Conservation (phyloP, 768 basidiomycete genomes). For the Leccinum rimulosum region DNA sequence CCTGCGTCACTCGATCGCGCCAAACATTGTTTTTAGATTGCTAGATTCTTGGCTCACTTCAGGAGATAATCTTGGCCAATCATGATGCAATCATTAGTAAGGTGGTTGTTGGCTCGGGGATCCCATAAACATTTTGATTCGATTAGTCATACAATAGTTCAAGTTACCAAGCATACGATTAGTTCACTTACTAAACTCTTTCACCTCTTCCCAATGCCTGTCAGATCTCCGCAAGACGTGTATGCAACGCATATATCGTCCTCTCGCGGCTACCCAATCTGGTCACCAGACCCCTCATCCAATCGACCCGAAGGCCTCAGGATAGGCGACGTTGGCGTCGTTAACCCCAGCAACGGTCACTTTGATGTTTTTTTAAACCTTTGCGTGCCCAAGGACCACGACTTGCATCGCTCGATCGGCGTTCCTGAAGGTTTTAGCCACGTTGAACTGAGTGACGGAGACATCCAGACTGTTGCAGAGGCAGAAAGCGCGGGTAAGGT, state of each 20-base stretch:
- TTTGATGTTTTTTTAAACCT: constrained; percentile 42
- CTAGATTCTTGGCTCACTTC: neutral
- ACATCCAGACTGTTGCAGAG: constrained; percentile 12
- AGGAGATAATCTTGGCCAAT: neutral
- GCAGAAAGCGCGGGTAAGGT: constrained; percentile 14
- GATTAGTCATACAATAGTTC: neutral
- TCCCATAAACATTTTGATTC: neutral
- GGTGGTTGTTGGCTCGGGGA: neutral
- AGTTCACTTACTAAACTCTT: neutral
- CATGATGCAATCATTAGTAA: neutral
- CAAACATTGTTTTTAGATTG: no score
- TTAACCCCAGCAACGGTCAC: constrained; percentile 31
- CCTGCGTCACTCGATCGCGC: no score
- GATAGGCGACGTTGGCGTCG: constrained; percentile 41
- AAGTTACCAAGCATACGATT: constrained; percentile 9
- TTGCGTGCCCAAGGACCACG: constrained; percentile 33
- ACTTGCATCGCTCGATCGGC: constrained; percentile 8
- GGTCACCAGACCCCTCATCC: constrained; percentile 33
- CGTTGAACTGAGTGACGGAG: constrained; percentile 18
- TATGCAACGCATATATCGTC: constrained; percentile 25
- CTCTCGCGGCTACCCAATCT: constrained; percentile 36
- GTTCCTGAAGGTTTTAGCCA: constrained; percentile 32
- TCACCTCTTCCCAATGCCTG: constrained; percentile 15
- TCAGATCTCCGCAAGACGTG: constrained; percentile 23
- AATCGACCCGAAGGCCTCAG: constrained; percentile 30